Base-by-base conservation (phyloP, 75 land plant genomes). In the Larix kaempferi region DNA sequence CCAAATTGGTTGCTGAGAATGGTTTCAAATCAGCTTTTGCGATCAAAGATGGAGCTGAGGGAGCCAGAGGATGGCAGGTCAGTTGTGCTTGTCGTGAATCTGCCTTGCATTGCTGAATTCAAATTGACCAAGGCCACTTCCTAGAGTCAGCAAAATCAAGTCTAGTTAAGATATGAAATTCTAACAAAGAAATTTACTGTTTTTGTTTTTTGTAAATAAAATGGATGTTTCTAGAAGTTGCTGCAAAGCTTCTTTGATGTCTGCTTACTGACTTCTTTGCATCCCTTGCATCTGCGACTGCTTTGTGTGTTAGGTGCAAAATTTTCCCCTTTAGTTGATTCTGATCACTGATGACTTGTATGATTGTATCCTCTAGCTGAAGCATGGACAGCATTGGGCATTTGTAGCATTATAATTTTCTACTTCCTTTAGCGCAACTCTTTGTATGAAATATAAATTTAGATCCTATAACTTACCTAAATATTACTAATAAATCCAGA, bases 11-110 rank as follows among this genome's bases (percentile, higher is more conserved):
- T 8, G 80, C 93, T 16, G 82, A 79, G 3, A 96, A 92, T 90
- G 99, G 99, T 57, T 96, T 91, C 82, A 91, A 92, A 80, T 86
- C 86, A 49, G 99, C 94, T 25, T 90, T 73, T 86, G 99, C 94
- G 35, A 94, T 96, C 11, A 96, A 89, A 84, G 94, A 87, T 87
- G 99, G 99, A 10, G 97, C 90, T 25, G 99, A 96, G 79, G 99
- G 97, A 73, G 77, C 88, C 6, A 80, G 84, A 78, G 99, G 99
- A 75, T 96, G 99, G 99, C 80, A 78, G 89, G 99, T 96, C 27
- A 41, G 23, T 41, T 41, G 41, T 41, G 54, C 14, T n/a, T 69
- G 10, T 69, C 14, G 33, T 69, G 17, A 39, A 76, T 8, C 17
- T 60, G 2, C 49, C 17, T 77, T 61, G 14, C 17, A 4, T 23